phyloP scores from a whole-genome alignment of 2,329 filamentous ascomycete species.

The Teratosphaeria epicoccoides region DNA sequence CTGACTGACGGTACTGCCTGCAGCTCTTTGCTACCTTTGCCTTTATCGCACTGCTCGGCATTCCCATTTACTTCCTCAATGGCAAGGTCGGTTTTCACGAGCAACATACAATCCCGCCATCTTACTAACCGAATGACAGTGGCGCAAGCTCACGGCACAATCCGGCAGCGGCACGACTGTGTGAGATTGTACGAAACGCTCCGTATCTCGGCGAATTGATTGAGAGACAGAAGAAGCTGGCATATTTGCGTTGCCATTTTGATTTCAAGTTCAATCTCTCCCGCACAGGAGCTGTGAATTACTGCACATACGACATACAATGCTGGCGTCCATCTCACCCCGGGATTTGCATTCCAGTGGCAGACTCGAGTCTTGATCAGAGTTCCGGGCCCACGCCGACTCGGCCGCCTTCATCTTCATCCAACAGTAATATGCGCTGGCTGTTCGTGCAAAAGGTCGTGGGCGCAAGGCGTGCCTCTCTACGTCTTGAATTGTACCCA shows the following conservation, averaged over 20 bases:
- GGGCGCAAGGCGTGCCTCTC: no score
- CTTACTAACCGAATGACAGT: neutral
- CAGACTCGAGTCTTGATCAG: no score
- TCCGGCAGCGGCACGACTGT: neutral
- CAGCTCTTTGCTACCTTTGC: conserved; percentile 2
- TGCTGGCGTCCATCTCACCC: no score
- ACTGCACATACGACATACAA: neutral
- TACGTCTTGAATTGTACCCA: no score
- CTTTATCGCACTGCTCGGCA: conserved; percentile 17
- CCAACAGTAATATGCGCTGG: no score
- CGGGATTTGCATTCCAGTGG: neutral
- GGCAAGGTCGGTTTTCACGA: conserved; percentile 6
- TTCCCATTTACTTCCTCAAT: conserved; percentile 21
- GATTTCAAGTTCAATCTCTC: neutral
- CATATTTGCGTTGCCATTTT: neutral
- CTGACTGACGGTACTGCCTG: neutral
- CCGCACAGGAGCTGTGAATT: neutral
- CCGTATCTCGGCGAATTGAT: no score
- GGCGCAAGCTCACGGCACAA: neutral
- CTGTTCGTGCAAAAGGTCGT: no score
- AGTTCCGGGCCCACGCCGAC: no score
- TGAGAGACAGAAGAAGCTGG: neutral
- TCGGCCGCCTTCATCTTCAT: no score
- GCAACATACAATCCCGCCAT: neutral
- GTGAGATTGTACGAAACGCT: neutral